Evolutionary conservation across 306 rosid genomes (phyloP).

Genomic region (Fagus crenata): DNA sequence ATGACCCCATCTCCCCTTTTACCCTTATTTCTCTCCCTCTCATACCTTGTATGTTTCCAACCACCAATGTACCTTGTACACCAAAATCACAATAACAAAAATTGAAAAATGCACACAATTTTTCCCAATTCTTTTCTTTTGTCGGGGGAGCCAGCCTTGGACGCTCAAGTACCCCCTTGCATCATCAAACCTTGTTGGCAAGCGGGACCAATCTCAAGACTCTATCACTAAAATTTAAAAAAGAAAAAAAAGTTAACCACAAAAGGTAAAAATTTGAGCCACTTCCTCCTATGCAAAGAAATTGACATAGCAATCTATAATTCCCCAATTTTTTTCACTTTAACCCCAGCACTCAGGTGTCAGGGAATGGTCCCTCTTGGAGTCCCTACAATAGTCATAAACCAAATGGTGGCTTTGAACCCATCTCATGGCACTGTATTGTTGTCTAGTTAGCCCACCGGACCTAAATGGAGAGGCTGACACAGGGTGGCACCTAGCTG

Average conservation of each 20-base stretch:
- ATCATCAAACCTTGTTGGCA: slow-evolving; percentile 18
- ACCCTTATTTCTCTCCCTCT: slow-evolving; percentile 15
- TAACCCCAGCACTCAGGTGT: slow-evolving; percentile 86
- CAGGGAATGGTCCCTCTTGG: slow-evolving; percentile 70
- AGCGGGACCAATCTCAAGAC: slow-evolving; percentile 40
- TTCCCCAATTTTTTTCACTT: background rate
- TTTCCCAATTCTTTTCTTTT: slow-evolving; percentile 32
- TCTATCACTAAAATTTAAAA: slow-evolving; percentile 12
- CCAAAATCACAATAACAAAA: slow-evolving; percentile 17
- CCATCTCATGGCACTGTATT: slow-evolving; percentile 71
- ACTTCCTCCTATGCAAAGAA: background rate
- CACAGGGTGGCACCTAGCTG: slow-evolving; percentile 63
- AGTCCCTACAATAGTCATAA: slow-evolving; percentile 79
- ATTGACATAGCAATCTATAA: background rate
- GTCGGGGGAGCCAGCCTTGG: slow-evolving; percentile 37
- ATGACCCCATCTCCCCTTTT: background rate
- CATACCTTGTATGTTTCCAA: background rate
- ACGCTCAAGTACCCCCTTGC: slow-evolving; percentile 35
- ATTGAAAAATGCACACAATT: slow-evolving; percentile 20
- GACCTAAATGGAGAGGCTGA: slow-evolving; percentile 76
- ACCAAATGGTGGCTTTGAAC: slow-evolving; percentile 75
- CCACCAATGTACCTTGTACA: slow-evolving; percentile 1
- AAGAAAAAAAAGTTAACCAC: background rate
- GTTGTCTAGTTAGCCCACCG: slow-evolving; percentile 71
- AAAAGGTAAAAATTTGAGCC: slow-evolving; percentile 28